Conservation (phyloP, 768 basidiomycete genomes). For the Collybia mongolica region DNA sequence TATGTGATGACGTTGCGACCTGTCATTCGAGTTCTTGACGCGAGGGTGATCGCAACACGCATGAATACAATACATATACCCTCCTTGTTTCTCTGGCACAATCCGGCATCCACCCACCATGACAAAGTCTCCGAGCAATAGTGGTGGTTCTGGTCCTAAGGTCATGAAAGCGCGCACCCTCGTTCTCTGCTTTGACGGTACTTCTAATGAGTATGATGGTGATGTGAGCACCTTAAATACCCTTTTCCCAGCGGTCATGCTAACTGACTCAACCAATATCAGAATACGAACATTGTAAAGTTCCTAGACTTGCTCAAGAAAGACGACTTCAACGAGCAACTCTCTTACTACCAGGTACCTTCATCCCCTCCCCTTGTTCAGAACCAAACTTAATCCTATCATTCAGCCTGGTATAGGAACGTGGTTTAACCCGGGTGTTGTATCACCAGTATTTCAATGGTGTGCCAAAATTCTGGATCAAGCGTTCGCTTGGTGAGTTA, state of each 20-base stretch:
- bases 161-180: conserved; percentile 37
- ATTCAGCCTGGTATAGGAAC: conserved; percentile 46
- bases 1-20: no score
- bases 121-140: no score
- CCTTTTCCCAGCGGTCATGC: neutral
- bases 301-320: conserved; percentile 69
- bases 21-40: no score
- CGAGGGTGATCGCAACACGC: no score
- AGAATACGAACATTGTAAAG: conserved; percentile 72
- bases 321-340: conserved; percentile 52
- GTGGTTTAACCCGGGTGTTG: conserved; percentile 61
- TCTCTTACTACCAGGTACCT: conserved; percentile 70
- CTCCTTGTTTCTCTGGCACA: no score
- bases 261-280: neutral
- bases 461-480: conserved; percentile 61
- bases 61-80: no score
- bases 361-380: neutral
- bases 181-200: conserved; percentile 73
- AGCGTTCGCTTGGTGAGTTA: conserved; percentile 68
- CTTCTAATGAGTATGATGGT: conserved; percentile 48
- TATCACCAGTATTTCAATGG: conserved; percentile 59
- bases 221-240: conserved; percentile 30
- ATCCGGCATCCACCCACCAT: no score
- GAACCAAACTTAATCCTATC: conserved; percentile 32
- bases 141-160: neutral